Conservation (phyloP, 805 yeast genomes). For the Pichia thaimueangensis region DNA sequence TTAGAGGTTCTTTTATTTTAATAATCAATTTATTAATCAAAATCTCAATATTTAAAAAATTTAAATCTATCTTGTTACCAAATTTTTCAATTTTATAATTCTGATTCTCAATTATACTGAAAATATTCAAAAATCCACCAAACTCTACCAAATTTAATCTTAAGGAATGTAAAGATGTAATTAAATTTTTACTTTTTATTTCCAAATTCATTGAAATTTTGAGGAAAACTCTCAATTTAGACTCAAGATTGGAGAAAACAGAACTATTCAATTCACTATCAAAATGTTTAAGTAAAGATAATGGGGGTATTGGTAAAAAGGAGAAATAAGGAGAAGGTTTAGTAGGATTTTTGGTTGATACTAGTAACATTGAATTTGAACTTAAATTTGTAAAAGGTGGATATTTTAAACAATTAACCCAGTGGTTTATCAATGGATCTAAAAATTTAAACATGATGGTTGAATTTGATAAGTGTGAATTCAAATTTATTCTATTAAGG, state of each 20-base stretch:
- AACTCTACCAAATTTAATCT: conserved; percentile 40
- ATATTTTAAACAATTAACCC: conserved; percentile 39
- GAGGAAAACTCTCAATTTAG: conserved; percentile 15
- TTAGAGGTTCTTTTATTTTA: conserved; percentile 45
- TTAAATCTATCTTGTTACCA: conserved; percentile 47
- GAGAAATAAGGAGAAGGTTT: conserved; percentile 44
- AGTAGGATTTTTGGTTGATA: conserved; percentile 45
- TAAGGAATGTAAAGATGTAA: conserved; percentile 35
- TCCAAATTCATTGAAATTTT: conserved; percentile 28
- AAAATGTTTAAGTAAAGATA: conserved; percentile 23
- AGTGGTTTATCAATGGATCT: conserved; percentile 44
- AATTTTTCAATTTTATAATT: conserved; percentile 38
- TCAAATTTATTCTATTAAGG: conserved; percentile 33
- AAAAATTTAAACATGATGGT: conserved; percentile 39
- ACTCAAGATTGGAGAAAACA: conserved; percentile 25
- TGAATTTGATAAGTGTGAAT: conserved; percentile 32
- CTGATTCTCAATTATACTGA: conserved; percentile 39
- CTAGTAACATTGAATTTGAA: conserved; percentile 42
- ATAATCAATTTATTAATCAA: conserved; percentile 34
- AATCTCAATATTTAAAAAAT: conserved; percentile 43
- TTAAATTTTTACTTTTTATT: conserved; percentile 31
- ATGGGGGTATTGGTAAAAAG: conserved; percentile 39
- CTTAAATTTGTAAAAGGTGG: conserved; percentile 36
- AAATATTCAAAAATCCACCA: conserved; percentile 52
- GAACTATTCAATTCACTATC: conserved; percentile 21